A percentile compares a stretch with the other conserved stretches of the same genome.
Conservation (phyloP, 768 basidiomycete genomes). For the Lentinula detonsa region DNA sequence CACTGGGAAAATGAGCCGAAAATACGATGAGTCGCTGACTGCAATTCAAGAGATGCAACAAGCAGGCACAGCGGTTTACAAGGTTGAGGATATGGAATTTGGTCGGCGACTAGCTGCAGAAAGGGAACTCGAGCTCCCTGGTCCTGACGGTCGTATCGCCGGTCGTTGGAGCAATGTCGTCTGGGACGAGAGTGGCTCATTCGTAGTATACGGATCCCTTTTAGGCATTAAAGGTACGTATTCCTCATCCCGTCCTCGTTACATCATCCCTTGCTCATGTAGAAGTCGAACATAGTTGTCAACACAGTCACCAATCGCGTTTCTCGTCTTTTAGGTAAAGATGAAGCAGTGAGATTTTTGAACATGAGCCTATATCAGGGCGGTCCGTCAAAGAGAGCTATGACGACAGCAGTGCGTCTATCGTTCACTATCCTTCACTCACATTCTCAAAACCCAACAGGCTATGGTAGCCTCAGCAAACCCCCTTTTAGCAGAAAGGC, state of each 20-base stretch:
- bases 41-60: slow-evolving; percentile 99
- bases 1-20: slow-evolving; percentile 81
- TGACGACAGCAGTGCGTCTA: slow-evolving; percentile 69
- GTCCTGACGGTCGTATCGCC: slow-evolving; percentile 63
- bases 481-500: slow-evolving; percentile 85
- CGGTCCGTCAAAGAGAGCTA: slow-evolving; percentile 75
- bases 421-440: background rate
- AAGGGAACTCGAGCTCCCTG: slow-evolving; percentile 81
- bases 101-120: slow-evolving; percentile 93
- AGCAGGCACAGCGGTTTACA: slow-evolving; percentile 87
- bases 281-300: slow-evolving; percentile 79
- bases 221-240: slow-evolving; percentile 87
- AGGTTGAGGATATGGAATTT: slow-evolving; percentile 98
- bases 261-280: slow-evolving; percentile 37
- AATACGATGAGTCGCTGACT: slow-evolving; percentile 90
- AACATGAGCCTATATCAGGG: slow-evolving; percentile 92
- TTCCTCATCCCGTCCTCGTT: background rate
- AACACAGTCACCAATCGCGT: slow-evolving; percentile 95
- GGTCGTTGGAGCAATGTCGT: slow-evolving; percentile 83
- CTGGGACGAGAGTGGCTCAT: slow-evolving; percentile 98
- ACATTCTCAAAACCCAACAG: slow-evolving; percentile 23
- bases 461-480: slow-evolving; percentile 97
- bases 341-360: slow-evolving; percentile 87
- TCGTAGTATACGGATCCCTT: slow-evolving; percentile 89
- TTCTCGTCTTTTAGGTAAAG: slow-evolving; percentile 82